Conservation (phyloP, 352 stramenopile species). For the Thalassiosira exigua region DNA sequence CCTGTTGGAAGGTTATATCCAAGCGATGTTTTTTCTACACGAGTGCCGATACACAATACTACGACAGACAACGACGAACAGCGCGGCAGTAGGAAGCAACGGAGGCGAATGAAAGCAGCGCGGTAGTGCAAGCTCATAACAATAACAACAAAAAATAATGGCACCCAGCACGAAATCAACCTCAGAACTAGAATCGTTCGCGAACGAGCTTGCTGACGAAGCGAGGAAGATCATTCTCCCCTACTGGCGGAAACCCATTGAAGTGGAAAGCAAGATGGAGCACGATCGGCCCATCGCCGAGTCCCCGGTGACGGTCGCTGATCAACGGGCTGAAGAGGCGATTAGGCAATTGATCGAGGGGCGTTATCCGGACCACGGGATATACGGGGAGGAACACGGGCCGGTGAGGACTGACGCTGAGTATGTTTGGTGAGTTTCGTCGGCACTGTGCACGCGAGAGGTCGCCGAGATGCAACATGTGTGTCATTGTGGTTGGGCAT, state of each 20-base stretch:
- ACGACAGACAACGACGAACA: too few species aligned
- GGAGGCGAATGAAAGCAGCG: too few species aligned
- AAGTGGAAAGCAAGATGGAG: conserved; percentile 62
- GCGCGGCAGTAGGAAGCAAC: too few species aligned
- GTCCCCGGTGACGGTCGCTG: conserved; percentile 71
- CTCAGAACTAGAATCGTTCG: conserved; percentile 64
- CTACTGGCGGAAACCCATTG: conserved; percentile 63
- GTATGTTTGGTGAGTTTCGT: conserved; percentile 68
- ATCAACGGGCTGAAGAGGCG: conserved; percentile 57
- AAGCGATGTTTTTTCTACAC: too few species aligned
- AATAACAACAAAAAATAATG: too few species aligned
- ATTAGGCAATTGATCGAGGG: conserved; percentile 68
- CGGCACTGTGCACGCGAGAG: too few species aligned
- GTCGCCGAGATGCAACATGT: too few species aligned
- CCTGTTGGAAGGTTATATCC: too few species aligned
- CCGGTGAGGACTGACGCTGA: conserved; percentile 54
- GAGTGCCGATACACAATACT: too few species aligned
- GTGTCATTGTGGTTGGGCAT: too few species aligned
- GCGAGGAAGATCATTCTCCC: conserved; percentile 61
- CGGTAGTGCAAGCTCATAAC: too few species aligned
- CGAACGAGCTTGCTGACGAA: conserved; percentile 62
- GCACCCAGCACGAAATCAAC: too few species aligned
- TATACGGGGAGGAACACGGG: conserved; percentile 76
- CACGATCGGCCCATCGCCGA: conserved; percentile 47
- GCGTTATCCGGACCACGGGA: conserved; percentile 64